Conservation (phyloP, 129 eudicot species). For the Helichrysum umbraculigerum region DNA sequence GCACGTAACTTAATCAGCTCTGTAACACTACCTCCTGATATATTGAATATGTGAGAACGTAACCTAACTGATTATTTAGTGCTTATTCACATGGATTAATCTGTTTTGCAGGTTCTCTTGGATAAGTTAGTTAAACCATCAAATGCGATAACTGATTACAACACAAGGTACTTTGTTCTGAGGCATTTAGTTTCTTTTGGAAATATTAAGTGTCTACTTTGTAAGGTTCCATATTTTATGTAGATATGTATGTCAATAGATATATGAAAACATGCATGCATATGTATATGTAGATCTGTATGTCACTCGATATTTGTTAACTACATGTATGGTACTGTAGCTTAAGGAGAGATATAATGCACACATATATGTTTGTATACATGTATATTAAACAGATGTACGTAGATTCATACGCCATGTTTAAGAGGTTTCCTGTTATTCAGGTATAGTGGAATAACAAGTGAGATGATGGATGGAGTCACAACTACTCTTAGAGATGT, state of each 20-base stretch:
- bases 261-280: too few species aligned
- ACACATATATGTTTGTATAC: conserved; percentile 1
- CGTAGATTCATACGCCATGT: neutral
- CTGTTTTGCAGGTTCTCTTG: conserved; percentile 70
- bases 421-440: conserved; percentile 22
- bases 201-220: neutral
- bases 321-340: neutral
- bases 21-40: neutral
- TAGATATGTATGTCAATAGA: neutral
- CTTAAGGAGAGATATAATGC: neutral
- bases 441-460: conserved; percentile 96
- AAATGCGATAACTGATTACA: conserved; percentile 81
- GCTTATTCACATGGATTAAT: conserved; percentile 21
- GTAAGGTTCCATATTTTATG: neutral
- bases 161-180: conserved; percentile 66
- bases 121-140: conserved; percentile 96
- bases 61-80: conserved; percentile 7
- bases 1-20: too few species aligned
- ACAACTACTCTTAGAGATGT: conserved; percentile 84
- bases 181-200: neutral
- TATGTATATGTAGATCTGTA: neutral
- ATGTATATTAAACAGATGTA: neutral
- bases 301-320: neutral
- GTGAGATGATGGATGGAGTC: conserved; percentile 83
- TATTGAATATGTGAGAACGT: conserved; percentile 2